These are phyloP conservation scores for Populus hybrid DNA, from an alignment of 441 rosid genomes.

Conservation along the genomic window DNA sequence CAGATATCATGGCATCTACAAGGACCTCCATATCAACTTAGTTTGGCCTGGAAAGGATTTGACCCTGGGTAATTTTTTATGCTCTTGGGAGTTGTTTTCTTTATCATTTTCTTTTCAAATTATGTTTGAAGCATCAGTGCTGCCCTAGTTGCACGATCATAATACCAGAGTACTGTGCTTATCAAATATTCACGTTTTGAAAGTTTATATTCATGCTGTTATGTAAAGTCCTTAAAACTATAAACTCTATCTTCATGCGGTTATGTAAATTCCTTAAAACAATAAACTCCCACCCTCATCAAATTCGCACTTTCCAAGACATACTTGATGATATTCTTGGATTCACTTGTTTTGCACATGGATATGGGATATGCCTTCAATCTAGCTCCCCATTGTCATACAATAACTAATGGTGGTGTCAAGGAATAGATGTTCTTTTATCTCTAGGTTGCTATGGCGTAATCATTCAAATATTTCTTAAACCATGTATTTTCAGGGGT, in stretches of 20 bases:
- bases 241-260: background rate
- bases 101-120: background rate
- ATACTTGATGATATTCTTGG: background rate
- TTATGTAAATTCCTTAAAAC: background rate
- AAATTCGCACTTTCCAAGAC: background rate
- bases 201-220: background rate
- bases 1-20: conserved; percentile 69
- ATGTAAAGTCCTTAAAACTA: background rate
- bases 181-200: background rate
- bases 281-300: background rate
- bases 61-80: conserved; percentile 40
- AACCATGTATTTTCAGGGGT: conserved; percentile 54
- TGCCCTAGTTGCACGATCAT: background rate
- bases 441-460: background rate
- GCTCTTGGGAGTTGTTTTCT: conserved; percentile 3
- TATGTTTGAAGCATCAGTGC: background rate
- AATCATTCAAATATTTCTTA: background rate
- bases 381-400: background rate
- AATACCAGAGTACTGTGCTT: background rate
- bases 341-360: background rate
- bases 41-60: conserved; percentile 83
- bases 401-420: background rate
- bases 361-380: background rate
- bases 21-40: conserved; percentile 56
- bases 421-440: background rate